A percentile compares a stretch with the other conserved stretches of the same genome.
Evolutionary conservation across 371 early-diverging fungal species (phyloP).

Genomic region (Syncephalastrum monosporum): DNA sequence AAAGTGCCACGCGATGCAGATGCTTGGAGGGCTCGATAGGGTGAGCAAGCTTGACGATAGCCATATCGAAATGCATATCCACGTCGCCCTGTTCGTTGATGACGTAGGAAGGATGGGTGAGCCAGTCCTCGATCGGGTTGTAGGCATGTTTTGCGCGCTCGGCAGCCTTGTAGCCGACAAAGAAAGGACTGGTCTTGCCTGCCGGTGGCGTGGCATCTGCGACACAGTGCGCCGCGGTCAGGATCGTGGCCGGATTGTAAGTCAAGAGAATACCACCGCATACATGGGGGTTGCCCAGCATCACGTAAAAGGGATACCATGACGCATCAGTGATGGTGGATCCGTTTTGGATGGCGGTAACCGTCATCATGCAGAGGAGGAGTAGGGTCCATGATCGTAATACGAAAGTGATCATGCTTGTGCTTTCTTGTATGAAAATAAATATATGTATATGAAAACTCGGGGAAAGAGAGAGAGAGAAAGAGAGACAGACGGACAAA

Average conservation of each 20-base stretch:
- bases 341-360: conserved; percentile 30
- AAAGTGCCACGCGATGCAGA: conserved; percentile 28
- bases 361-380: conserved; percentile 2
- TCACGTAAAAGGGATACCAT: conserved; percentile 43
- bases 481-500: too few relatives aligned
- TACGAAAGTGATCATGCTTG: too few relatives aligned
- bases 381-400: too few relatives aligned
- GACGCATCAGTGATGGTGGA: conserved; percentile 20
- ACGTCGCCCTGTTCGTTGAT: conserved; percentile 9
- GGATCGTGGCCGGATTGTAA: conserved; percentile 35
- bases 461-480: too few relatives aligned
- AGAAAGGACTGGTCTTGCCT: conserved; percentile 19
- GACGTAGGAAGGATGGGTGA: conserved; percentile 36
- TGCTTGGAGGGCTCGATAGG: conserved; percentile 23
- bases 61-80: conserved; percentile 38
- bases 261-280: conserved; percentile 47
- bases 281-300: conserved; percentile 49
- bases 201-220: conserved; percentile 22
- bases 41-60: conserved; percentile 29
- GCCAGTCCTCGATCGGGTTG: conserved; percentile 28
- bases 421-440: too few relatives aligned
- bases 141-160: conserved; percentile 25
- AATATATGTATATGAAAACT: too few relatives aligned
- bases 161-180: conserved; percentile 20
- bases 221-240: conserved; percentile 54